Base-by-base conservation (phyloP, 2,329 filamentous ascomycete species). In the Trichoderma sp. region DNA sequence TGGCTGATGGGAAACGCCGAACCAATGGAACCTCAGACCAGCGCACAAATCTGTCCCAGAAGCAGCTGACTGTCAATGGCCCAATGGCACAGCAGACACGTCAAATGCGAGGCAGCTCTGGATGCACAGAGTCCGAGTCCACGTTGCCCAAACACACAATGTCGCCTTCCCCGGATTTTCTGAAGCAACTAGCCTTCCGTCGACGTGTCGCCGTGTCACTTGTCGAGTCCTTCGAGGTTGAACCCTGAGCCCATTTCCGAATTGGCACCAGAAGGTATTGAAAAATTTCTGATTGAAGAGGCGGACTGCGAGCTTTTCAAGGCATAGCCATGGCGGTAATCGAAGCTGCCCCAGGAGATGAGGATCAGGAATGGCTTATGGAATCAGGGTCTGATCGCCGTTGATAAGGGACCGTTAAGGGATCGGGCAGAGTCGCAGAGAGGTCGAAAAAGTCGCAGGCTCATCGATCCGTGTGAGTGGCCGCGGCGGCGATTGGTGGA, bases 381-480 rank as follows among this genome's bases (percentile, higher is more conserved):
- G 39, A n/a, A 21, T 39, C 34, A 50, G 41, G 28, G 52, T 26
- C 39, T 63, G 61, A 64, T 45, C 26, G 59, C 34, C 28, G 59
- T n/a, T 51, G 56, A 65, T 65, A 65, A 61, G 63, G 41, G 34
- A 24, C n/a, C 45, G 34, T 14, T 12, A 39, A 39, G 30, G 57
- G 52, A 17, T 39, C 26, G 44, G 43, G 41, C 30, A 28, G 15
- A 24, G 59, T 28, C 12, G 34, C 34, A 55, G 26, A 55, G 30
- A 28, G 15, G 24, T 19, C 26, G 52, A 61, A 60, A 65, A 60
- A 65, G 50, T 65, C 50, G 56, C 63, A 61, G 21, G n/a, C 51
- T 41, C 47, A 26, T 39, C 58, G 57, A 50, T 47, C 44, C 43
- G 63, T 65, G 63, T 65, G 63, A 45, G 63, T 60, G 63, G 57